Base-by-base conservation (phyloP, 2,329 filamentous ascomycete species). In the Diaporthe citriasiana region DNA sequence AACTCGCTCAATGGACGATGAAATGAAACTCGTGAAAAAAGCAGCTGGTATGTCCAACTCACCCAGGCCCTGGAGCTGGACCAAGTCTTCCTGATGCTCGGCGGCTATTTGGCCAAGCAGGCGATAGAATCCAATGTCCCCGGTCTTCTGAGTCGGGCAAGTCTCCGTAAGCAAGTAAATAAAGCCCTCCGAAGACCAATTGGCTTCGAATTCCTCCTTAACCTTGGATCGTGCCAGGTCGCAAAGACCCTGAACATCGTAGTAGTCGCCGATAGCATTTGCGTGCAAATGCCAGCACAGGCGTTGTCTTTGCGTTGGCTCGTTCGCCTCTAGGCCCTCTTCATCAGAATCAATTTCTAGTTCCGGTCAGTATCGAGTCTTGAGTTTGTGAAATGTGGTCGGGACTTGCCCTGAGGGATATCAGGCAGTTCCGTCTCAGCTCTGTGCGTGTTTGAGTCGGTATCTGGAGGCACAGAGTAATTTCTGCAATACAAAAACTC, bases 251-350 rank as follows among this genome's bases (percentile, higher is more conserved):
- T 63, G 15, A 9, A 63, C 15, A 8, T 47, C 40, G 25, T 63
- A 63, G 17, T 47, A 63, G 4, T 63, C 59, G 0, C 59, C 59
- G 9, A 63, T 63, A 5, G 59, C 59, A 63, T 63, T 63, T 0
- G 40, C 40, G 17, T 13, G 12, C 40, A 63, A 45, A 33, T 63
- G 59, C 15, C 40, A 47, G 25, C 25, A 22, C 2, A 63, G 17
- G 47, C 4, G 10, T 35, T 38, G 3, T 38, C 38, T 38, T 38
- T 9, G 2, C 13, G 4, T 5, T 38, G 33, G 10, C 15, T 57
- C 3, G 19, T n/a, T 3, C 9, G 13, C 12, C 8, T 12, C 17
- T 3, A 10, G 30, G 3, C 6, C 8, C 53, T 56, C 17, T 19
- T 8, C 17, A 6, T 9, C 3, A 33, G 22, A 17, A 5, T 22